Base-by-base conservation (phyloP, 352 stramenopile species). In the Peronosclerospora sorghi region DNA sequence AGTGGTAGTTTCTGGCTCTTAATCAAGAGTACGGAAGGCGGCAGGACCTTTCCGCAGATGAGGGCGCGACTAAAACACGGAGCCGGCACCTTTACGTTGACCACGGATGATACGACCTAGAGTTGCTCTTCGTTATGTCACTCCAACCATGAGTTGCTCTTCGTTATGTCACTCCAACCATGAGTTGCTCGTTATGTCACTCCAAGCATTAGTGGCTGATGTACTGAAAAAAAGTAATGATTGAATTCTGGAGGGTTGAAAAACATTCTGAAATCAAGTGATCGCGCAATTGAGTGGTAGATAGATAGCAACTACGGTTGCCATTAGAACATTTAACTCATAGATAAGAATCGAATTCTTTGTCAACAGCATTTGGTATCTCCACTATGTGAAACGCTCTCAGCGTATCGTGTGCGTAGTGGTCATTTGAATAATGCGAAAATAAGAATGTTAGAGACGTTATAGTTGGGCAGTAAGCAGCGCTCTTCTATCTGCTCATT, bases 1-100 rank as follows among this genome's bases (percentile, higher is more conserved):
- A 84, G 82, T 41, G 77, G 84, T 9, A 89, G 73, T n/a, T 92
- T 97, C 35, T 95, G 86, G 36, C 58, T 98, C 5, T 56, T 96
- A 98, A 83, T 91, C 79, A 13, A 86, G 63, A 10, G 68, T 58
- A 32, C 79, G 79, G 70, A 88, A 88, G 45, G 60, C 62, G 18
- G 76, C 75, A 4, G 66, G 57, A 45, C 79, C 79, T 59, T 91
- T 83, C 38, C 79, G 75, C 58, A 80, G 66, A 62, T 82, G 62
- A 43, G 67, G 86, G 68, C 88, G 79, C 68, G 76, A 87, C 57
- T 75, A 73, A 66, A 91, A 91, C 48, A 91, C 83, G 44, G 51
- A 59, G 58, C 79, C 79, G 47, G 79, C 79, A 67, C 79, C 79
- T 68, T 91, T 91, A 83, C 79, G 79, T 63, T 91, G 79, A 59